phyloP scores from a whole-genome alignment of 441 rosid genomes.

The Geranium incanum region DNA sequence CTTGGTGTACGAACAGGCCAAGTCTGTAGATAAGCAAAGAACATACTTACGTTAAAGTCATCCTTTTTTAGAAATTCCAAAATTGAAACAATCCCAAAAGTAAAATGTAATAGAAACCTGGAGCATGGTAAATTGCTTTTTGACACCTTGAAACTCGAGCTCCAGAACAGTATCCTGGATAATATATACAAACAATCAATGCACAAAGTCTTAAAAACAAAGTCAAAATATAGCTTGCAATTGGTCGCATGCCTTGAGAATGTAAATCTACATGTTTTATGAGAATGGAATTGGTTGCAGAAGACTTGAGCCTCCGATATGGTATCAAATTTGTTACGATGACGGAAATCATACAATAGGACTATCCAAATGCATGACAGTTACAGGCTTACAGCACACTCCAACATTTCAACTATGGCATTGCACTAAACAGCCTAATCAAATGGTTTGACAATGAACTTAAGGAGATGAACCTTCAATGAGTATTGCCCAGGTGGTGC shows the following conservation, averaged over 20 bases:
- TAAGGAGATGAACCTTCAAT: constrained; percentile 52
- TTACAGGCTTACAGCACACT: background rate
- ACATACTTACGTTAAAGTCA: constrained; percentile 19
- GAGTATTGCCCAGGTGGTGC: constrained; percentile 99
- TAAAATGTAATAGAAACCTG: constrained; percentile 49
- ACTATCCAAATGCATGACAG: background rate
- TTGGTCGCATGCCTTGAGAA: background rate
- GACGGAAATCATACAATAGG: background rate
- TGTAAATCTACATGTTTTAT: background rate
- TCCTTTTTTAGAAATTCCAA: background rate
- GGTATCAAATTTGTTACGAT: background rate
- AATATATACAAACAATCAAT: background rate
- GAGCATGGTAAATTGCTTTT: constrained; percentile 91
- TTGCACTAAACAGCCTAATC: background rate
- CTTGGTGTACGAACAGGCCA: constrained; percentile 99
- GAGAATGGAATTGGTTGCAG: constrained; percentile 1
- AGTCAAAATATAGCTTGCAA: constrained; percentile 2
- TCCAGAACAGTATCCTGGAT: constrained; percentile 85
- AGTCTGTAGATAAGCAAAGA: constrained; percentile 41
- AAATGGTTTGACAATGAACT: background rate
- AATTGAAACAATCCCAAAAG: background rate
- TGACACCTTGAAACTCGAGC: constrained; percentile 96
- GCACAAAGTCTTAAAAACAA: background rate
- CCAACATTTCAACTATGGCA: background rate
- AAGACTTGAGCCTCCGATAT: background rate